Evolutionary conservation across 75 land plant species (phyloP).

Genomic region (Isoetes taiwanensis): DNA sequence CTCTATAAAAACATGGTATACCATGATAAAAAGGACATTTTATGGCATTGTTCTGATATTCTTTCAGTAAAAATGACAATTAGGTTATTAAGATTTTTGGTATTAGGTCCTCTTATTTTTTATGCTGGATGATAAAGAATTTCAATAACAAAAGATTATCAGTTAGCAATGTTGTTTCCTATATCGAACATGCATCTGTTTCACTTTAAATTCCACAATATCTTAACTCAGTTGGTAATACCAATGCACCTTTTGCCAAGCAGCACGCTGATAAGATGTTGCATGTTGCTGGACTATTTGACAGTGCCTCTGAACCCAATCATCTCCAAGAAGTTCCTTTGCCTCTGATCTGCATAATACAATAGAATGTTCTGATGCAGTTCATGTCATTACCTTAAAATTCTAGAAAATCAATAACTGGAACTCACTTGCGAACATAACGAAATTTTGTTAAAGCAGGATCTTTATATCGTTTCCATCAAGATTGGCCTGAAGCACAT

Average conservation of each 20-base stretch:
- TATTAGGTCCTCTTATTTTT: conserved; percentile 8
- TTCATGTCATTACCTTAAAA: not conserved
- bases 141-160: no score
- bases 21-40: no score
- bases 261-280: conserved; percentile 65
- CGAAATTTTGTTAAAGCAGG: conserved; percentile 71
- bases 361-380: not conserved
- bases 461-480: conserved; percentile 88
- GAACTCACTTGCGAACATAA: conserved; percentile 66
- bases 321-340: conserved; percentile 87
- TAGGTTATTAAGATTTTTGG: no score
- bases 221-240: not conserved
- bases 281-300: conserved; percentile 97
- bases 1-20: not conserved
- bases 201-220: not conserved
- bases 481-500: conserved; percentile 72
- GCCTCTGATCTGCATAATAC: conserved; percentile 84
- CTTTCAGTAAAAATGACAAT: no score
- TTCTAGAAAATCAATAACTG: not conserved
- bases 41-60: no score
- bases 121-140: no score
- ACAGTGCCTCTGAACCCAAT: conserved; percentile 91
- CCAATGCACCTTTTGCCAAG: conserved; percentile 58
- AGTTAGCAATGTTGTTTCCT: no score
- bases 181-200: not conserved